These are phyloP conservation scores for Nemophila menziesii DNA, from an alignment of 257 asterid genomes.

Conservation along the genomic window DNA sequence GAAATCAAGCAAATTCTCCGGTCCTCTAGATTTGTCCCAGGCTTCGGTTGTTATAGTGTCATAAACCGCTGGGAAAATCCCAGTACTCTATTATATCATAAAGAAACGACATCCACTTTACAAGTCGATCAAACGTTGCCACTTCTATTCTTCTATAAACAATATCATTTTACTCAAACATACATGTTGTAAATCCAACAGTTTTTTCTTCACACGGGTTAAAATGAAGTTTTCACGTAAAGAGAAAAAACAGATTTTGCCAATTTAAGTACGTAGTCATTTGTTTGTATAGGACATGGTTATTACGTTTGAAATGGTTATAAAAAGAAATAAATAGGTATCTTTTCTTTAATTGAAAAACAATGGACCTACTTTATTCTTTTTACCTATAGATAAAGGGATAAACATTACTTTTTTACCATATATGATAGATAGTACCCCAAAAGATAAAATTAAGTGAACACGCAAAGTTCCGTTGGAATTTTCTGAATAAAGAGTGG, in stretches of 20 bases:
- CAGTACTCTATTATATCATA: no score
- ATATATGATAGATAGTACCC: no score
- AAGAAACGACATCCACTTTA: no score
- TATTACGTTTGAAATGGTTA: constrained; percentile 11
- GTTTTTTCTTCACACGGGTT: constrained; percentile 7
- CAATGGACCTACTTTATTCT: background rate
- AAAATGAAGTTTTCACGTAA: constrained; percentile 3
- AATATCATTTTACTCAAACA: background rate
- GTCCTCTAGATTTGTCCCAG: no score
- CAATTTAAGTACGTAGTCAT: constrained; percentile 20
- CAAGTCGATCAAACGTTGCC: constrained; percentile 12
- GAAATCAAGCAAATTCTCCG: no score
- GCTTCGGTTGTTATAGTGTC: no score
- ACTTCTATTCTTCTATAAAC: background rate
- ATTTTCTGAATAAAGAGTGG: no score
- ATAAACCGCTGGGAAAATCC: no score
- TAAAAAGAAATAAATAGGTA: constrained; percentile 8
- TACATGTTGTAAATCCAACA: background rate
- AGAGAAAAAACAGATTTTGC: constrained; percentile 18
- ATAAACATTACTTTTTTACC: background rate
- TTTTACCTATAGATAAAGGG: background rate
- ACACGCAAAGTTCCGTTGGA: no score
- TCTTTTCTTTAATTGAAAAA: background rate
- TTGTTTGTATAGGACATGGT: constrained; percentile 11
- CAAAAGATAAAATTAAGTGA: no score